Percentiles rank a stretch among this genome's conserved stretches.
Conservation (phyloP, 306 rosid species). For the Vicia villosa region DNA sequence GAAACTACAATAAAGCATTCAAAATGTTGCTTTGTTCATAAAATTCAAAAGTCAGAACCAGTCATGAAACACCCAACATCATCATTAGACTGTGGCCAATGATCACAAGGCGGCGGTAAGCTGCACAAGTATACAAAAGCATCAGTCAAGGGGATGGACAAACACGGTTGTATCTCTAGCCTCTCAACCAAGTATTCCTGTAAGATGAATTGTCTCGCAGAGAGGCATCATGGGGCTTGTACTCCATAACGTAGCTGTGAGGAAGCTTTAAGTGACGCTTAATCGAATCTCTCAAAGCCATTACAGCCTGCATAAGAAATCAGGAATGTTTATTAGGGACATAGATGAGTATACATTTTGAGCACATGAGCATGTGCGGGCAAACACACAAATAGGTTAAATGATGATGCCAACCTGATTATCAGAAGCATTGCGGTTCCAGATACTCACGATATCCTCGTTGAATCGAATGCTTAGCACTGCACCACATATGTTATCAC, state of each 20-base stretch:
- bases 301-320: conserved; percentile 64
- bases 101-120: background rate
- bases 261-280: conserved; percentile 93
- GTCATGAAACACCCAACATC: conserved; percentile 25
- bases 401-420: conserved; percentile 60
- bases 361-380: background rate
- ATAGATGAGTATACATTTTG: background rate
- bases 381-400: background rate
- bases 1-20: conserved; percentile 26
- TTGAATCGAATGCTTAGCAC: conserved; percentile 93
- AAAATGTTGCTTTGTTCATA: conserved; percentile 4
- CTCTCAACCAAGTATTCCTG: conserved; percentile 97
- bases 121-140: conserved; percentile 21
- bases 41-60: conserved; percentile 36
- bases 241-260: conserved; percentile 88
- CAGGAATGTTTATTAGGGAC: conserved; percentile 4
- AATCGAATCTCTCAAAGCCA: conserved; percentile 85
- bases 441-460: conserved; percentile 87
- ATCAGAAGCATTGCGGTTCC: conserved; percentile 94
- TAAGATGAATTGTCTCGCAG: conserved; percentile 91
- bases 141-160: background rate
- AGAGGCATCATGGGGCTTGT: conserved; percentile 92
- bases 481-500: conserved; percentile 88
- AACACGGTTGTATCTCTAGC: conserved; percentile 44
- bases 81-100: conserved; percentile 30